Conservation (phyloP, 192 early-diverging fungal species). For the Chytriomyces confervae region DNA sequence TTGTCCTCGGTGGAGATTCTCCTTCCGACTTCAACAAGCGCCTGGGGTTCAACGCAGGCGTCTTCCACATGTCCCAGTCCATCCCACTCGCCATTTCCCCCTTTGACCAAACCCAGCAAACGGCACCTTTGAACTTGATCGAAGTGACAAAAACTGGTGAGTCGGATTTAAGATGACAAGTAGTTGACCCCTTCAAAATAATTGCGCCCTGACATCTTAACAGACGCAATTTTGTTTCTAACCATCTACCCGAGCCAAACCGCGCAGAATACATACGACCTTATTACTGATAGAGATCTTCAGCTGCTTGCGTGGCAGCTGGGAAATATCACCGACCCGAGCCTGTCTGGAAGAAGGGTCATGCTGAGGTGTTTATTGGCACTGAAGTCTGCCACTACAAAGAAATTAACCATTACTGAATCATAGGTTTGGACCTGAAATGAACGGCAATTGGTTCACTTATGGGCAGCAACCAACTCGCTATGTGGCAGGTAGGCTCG, state of each 20-base stretch:
- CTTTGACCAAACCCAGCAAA: slow-evolving; percentile 18
- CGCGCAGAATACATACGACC: neutral
- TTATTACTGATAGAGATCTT: slow-evolving; percentile 31
- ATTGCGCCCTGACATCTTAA: neutral
- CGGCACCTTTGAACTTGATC: slow-evolving; percentile 24
- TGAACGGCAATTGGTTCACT: slow-evolving; percentile 49
- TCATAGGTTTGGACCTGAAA: slow-evolving; percentile 47
- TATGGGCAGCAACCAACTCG: slow-evolving; percentile 11
- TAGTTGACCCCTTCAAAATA: neutral
- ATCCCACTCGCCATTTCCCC: slow-evolving; percentile 36
- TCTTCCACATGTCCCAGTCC: slow-evolving; percentile 44
- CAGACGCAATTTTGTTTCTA: slow-evolving; percentile 36
- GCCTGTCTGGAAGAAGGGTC: slow-evolving; percentile 36
- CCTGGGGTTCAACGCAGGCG: slow-evolving; percentile 40
- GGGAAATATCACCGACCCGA: slow-evolving; percentile 33
- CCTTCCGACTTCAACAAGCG: slow-evolving; percentile 46
- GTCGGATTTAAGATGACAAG: neutral
- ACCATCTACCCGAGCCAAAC: slow-evolving; percentile 32
- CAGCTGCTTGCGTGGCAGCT: slow-evolving; percentile 37
- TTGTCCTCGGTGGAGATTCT: slow-evolving; percentile 36
- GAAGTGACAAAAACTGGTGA: slow-evolving; percentile 29
- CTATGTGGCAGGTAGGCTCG: neutral
- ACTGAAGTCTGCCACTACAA: neutral
- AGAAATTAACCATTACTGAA: neutral
- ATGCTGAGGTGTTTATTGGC: slow-evolving; percentile 27